Conservation (phyloP, 2,329 filamentous ascomycete genomes). For the Xylaria sp. region DNA sequence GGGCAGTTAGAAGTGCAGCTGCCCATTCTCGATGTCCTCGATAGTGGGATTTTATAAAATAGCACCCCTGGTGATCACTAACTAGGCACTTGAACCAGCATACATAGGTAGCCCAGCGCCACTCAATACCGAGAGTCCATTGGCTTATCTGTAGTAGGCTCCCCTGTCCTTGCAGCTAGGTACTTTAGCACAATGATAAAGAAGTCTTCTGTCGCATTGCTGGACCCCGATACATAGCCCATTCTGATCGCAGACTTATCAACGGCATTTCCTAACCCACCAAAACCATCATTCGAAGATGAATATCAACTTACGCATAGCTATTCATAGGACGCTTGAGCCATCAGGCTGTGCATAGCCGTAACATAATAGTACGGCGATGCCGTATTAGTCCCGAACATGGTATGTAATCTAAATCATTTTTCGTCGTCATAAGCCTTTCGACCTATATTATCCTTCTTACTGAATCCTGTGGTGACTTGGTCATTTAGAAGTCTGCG, state of each 20-base stretch:
- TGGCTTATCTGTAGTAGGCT: neutral
- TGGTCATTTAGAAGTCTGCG: constrained; percentile 11
- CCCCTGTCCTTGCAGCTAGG: neutral
- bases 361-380: neutral
- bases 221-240: neutral
- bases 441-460: neutral
- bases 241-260: neutral
- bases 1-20: no score
- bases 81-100: neutral
- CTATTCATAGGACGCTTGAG: neutral
- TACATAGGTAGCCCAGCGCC: neutral
- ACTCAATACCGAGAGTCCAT: neutral
- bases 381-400: neutral
- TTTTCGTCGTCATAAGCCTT: neutral
- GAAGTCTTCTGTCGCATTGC: neutral
- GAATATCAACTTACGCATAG: neutral
- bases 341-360: neutral
- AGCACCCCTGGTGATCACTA: neutral
- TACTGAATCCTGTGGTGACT: neutral
- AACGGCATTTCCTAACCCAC: neutral
- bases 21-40: no score
- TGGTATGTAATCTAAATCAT: constrained; percentile 2
- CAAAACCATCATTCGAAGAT: no score
- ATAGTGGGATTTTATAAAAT: neutral
- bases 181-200: neutral